Evolutionary conservation across 768 basidiomycete species (phyloP).

Genomic region (Collybia nuda): DNA sequence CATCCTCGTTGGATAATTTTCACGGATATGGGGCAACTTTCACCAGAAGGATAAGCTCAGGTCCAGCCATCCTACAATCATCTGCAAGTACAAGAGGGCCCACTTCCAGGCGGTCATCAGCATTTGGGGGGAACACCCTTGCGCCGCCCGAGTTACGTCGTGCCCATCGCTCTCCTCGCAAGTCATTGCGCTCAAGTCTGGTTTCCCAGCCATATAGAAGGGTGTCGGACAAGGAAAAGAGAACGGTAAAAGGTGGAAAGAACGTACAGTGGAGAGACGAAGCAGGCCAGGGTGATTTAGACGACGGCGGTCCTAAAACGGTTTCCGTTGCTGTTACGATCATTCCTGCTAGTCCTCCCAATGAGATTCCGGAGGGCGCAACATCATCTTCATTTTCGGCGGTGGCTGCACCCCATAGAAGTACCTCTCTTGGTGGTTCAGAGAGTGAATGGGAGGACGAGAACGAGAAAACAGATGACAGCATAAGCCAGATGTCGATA

Average conservation of each 20-base stretch:
- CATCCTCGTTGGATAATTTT: slow-evolving; percentile 46
- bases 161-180: slow-evolving; percentile 61
- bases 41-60: slow-evolving; percentile 49
- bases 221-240: slow-evolving; percentile 63
- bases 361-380: slow-evolving; percentile 17
- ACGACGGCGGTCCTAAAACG: slow-evolving; percentile 52
- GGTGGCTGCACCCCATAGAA: slow-evolving; percentile 36
- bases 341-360: slow-evolving; percentile 43
- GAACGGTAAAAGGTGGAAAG: slow-evolving; percentile 56
- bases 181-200: slow-evolving; percentile 68
- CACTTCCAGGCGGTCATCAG: slow-evolving; percentile 37
- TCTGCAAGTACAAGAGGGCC: slow-evolving; percentile 18
- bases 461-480: slow-evolving; percentile 81
- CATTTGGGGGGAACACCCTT: slow-evolving; percentile 37
- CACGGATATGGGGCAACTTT: slow-evolving; percentile 50
- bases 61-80: slow-evolving; percentile 40
- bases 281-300: slow-evolving; percentile 77
- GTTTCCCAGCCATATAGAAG: slow-evolving; percentile 60
- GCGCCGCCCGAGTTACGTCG: slow-evolving; percentile 55
- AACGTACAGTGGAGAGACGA: slow-evolving; percentile 88
- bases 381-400: slow-evolving; percentile 22
- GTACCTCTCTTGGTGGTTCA: slow-evolving; percentile 56
- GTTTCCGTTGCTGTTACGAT: slow-evolving; percentile 33
- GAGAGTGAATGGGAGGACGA: slow-evolving; percentile 94
- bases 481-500: slow-evolving; percentile 52